Base-by-base conservation (phyloP, 2,329 filamentous ascomycete genomes). In the Phoma sp. region DNA sequence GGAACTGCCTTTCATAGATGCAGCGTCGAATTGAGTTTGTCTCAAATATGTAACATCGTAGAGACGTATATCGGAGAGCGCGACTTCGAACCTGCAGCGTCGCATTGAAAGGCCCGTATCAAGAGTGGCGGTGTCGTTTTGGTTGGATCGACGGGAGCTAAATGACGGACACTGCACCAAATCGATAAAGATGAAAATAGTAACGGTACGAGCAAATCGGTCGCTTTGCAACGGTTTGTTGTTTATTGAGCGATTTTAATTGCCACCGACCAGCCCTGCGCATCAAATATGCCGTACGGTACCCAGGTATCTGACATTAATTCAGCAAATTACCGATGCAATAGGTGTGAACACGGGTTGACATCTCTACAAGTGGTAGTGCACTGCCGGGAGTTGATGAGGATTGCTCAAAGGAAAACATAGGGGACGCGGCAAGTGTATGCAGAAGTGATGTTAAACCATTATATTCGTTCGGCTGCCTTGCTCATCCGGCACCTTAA, bases 181-280 rank as follows among this genome's bases (percentile, higher is more conserved):
- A 33, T 23, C 36, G 36, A 30, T 24, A 40, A 29, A 29, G 45
- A 32, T 37, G 22, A 29, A 33, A 47, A 47, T 47, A 47, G 44
- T 22, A 47, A 10, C 40, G 13, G 13, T n/a, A 18, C n/a, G 13
- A 14, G 8, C 32, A 11, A n/a, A 33, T 1, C 4, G 32, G 4
- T 33, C 32, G 10, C 32, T 33, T 33, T 11, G 13, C 32, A 33
- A 33, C 10, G 10, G 32, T 33, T 33, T 7, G 9, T 29, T 7
- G 9, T 29, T 9, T 29, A 29, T 29, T 29, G 27, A 29, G 27
- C 27, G 27, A 9, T 29, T 29, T 29, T 29, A 7, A 9, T 10
- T 33, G 7, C 7, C 8, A 33, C 32, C 7, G 10, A 10, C 27
- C 27, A 9, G 27, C 27, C 27, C 9, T 29, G 9, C 9, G 27